Percentiles rank a stretch among this genome's conserved stretches.
Conservation (phyloP, 805 yeast species). For the Saturnispora diversa region DNA sequence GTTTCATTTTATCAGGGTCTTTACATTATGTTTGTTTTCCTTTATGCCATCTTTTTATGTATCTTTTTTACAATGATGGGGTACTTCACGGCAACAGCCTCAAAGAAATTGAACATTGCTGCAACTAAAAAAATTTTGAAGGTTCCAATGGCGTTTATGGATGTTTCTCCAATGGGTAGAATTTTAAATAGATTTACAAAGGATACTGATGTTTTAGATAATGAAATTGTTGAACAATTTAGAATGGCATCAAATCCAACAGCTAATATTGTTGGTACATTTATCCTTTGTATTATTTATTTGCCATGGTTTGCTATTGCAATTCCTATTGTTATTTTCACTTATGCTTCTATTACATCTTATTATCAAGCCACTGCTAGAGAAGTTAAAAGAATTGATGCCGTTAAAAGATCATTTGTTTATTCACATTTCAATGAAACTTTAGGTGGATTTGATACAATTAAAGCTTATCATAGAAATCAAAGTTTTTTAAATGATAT, state of each 20-base stretch:
- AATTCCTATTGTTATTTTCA: slow-evolving; percentile 41
- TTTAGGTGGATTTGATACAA: slow-evolving; percentile 55
- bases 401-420: slow-evolving; percentile 61
- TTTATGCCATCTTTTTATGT: slow-evolving; percentile 38
- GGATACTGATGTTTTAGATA: slow-evolving; percentile 79
- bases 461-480: slow-evolving; percentile 44
- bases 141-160: slow-evolving; percentile 78
- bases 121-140: slow-evolving; percentile 47
- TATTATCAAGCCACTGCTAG: slow-evolving; percentile 66
- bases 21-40: slow-evolving; percentile 52
- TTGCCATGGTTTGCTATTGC: slow-evolving; percentile 73
- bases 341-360: slow-evolving; percentile 41
- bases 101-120: slow-evolving; percentile 47
- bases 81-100: slow-evolving; percentile 43
- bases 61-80: slow-evolving; percentile 40
- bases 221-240: slow-evolving; percentile 64
- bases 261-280: slow-evolving; percentile 50
- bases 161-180: slow-evolving; percentile 83
- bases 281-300: slow-evolving; percentile 59
- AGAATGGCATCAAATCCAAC: slow-evolving; percentile 51
- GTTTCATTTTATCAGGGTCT: slow-evolving; percentile 65
- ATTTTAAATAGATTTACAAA: slow-evolving; percentile 80
- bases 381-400: slow-evolving; percentile 69
- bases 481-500: slow-evolving; percentile 41
- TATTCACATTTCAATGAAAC: slow-evolving; percentile 66